Base-by-base conservation (phyloP, 1,284 basidiomycete genomes). In the Wolfiporia cocos region DNA sequence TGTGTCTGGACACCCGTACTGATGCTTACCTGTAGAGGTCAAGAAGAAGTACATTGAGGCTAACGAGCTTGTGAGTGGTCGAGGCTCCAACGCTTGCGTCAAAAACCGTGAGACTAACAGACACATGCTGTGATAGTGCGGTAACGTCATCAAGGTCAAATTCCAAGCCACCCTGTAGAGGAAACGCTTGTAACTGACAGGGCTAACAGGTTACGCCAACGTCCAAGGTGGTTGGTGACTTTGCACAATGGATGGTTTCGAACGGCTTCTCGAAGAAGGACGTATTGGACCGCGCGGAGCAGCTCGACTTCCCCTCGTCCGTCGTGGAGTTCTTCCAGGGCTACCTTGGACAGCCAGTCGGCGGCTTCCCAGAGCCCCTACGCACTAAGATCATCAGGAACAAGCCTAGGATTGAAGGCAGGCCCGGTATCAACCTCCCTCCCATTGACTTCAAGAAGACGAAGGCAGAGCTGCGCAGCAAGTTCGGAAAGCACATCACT, bases 1-100 rank as follows among this genome's bases (percentile, higher is more conserved):
- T 41, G 31, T 39, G 37, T 12, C 18, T 38, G 35, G n/a, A 30
- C 29, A 37, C 5, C 2, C 26, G 48, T 21, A 49, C 48, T 57
- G 36, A 49, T 47, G 49, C 22, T 40, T 41, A 20, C 49, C 37
- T 38, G 56, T 55, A 86, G 94, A 93, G 62, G 92, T 99, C 73
- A 99, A 99, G 75, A 85, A 86, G 73, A 96, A 96, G 66, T 99
- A 99, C 67, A 92, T 97, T 55, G 89, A 96, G 66, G 93, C 93
- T 41, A 97, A 97, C 63, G 78, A 90, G 46, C 80, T 97, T 46
- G 88, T 89, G 56, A 55, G 80, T 70, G n/a, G n/a, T n/a, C n/a
- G n/a, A n/a, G n/a, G n/a, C n/a, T n/a, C n/a, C n/a, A n/a, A n/a
- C n/a, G n/a, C n/a, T n/a, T n/a, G n/a, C n/a, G n/a, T n/a, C n/a